phyloP scores from a whole-genome alignment of 495 filamentous ascomycete species.

The Aspergillus panamensis region DNA sequence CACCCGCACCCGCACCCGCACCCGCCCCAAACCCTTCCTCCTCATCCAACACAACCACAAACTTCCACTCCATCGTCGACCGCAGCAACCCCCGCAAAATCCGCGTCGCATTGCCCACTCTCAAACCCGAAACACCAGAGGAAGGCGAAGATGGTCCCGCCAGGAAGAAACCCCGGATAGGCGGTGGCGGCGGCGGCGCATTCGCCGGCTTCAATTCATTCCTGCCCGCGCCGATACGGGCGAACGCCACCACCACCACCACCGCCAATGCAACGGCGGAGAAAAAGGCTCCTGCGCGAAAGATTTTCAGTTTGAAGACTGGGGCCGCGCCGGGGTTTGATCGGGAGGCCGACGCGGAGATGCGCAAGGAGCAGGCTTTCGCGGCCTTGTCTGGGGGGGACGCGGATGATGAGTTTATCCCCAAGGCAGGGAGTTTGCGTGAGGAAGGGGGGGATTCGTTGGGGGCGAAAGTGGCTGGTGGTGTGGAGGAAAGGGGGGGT shows the following conservation, averaged over 20 bases:
- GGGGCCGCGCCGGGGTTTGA: constrained; percentile 74
- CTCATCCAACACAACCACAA: constrained; percentile 42
- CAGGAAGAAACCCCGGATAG: constrained; percentile 63
- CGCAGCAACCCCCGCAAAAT: constrained; percentile 78
- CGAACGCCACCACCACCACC: constrained; percentile 25
- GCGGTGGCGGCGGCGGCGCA: constrained; percentile 48
- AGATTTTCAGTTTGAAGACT: constrained; percentile 69
- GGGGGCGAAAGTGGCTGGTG: background rate
- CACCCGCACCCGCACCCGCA: constrained; percentile 19
- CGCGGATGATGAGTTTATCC: constrained; percentile 24
- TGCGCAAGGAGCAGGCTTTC: constrained; percentile 30
- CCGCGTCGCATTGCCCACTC: constrained; percentile 63
- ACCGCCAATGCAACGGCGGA: constrained; percentile 18
- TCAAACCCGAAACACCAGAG: constrained; percentile 41
- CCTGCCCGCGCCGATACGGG: constrained; percentile 78
- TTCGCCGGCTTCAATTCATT: constrained; percentile 81
- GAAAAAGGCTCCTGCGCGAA: constrained; percentile 29
- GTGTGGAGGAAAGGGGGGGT: background rate
- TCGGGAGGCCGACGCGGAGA: constrained; percentile 51
- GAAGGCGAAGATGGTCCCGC: constrained; percentile 57
- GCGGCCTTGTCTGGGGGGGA: constrained; percentile 14
- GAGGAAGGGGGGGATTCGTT: constrained; percentile 12
- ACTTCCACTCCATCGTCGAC: constrained; percentile 73
- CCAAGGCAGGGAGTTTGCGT: constrained; percentile 19
- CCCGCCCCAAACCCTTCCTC: background rate